phyloP scores from a whole-genome alignment of 1,139 yeast genomes.

The Hemisphaericaspora xylanilytica region DNA sequence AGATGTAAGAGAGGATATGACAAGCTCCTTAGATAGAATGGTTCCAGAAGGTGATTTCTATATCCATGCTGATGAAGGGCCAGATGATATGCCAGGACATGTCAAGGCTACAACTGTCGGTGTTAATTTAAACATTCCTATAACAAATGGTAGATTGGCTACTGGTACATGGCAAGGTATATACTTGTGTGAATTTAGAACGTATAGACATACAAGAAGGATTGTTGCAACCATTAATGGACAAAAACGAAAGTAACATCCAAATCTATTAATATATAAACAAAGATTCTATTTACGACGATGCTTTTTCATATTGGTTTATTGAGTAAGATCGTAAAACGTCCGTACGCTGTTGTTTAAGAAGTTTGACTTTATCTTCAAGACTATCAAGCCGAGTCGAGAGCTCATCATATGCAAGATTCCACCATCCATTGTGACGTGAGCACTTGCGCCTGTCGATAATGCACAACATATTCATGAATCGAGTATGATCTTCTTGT shows the following conservation, averaged over 20 bases:
- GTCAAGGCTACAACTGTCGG: conserved; percentile 67
- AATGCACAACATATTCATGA: conserved; percentile 42
- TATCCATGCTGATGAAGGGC: conserved; percentile 71
- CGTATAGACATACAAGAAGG: conserved; percentile 58
- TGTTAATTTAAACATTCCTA: conserved; percentile 64
- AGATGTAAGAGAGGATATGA: conserved; percentile 71
- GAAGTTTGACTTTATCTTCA: conserved; percentile 18
- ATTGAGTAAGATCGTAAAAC: conserved; percentile 37
- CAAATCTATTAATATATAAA: too few relatives aligned
- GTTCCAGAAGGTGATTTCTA: conserved; percentile 71
- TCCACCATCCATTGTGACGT: conserved; percentile 68
- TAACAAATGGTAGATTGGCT: conserved; percentile 62
- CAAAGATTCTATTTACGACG: too few relatives aligned
- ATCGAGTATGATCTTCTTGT: conserved; percentile 20
- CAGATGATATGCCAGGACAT: conserved; percentile 85
- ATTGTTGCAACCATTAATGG: conserved; percentile 78
- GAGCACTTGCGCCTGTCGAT: conserved; percentile 65
- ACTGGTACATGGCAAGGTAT: conserved; percentile 88
- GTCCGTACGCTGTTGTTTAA: conserved; percentile 22
- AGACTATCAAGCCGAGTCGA: conserved; percentile 30
- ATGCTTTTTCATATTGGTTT: conserved; percentile 26
- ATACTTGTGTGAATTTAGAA: conserved; percentile 71
- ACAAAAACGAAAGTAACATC: conserved; percentile 23
- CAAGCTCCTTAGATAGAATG: conserved; percentile 56
- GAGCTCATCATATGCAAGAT: conserved; percentile 48